Base-by-base conservation (phyloP, 2,329 filamentous ascomycete species). In the Exophiala calicioides region DNA sequence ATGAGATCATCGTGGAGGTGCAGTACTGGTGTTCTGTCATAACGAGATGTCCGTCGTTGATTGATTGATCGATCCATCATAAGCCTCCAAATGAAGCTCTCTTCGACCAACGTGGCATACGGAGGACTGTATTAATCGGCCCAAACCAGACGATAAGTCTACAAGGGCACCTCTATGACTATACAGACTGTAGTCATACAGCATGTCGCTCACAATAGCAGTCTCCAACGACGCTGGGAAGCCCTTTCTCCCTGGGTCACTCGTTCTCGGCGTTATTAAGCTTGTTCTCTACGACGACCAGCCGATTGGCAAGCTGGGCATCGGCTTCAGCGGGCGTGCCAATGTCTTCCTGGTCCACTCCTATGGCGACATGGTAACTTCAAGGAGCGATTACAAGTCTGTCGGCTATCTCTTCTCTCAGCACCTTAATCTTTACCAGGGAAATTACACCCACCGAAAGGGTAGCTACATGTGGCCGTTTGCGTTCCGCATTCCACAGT, bases 401-500 rank as follows among this genome's bases (percentile, higher is more conserved):
- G 13, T 10, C 1, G 19, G 34, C 15, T 50, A 41, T 19, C 47
- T 50, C 27, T 49, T 49, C 46, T 32, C 23, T 16, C 47, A 26
- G 12, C 44, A 52, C 24, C 19, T 43, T 2, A 27, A 36, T 18
- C 33, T 52, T 2, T 40, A 47, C 39, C 10, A 18, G 4, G 48
- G 44, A 3, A 18, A 46, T 19, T 19, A n/a, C 12, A 19, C 26
- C 3, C 44, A 52, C 3, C 44, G 20, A 1, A 44, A 44, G 27
- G 48, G 48, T 5, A 47, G 9, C 7, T 40, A 52, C n/a, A n/a
- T 19, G 2, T 52, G 48, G 48, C 48, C 48, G 5, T 52, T 52
- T 24, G 48, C 48, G 3, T 52, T 52, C 20, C 38, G 48, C 7
- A 40, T 52, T 19, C 48, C 48, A 8, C 16, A 43, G 3, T 44